Base-by-base conservation (phyloP, 306 rosid genomes). In the Arachis hypogaea region DNA sequence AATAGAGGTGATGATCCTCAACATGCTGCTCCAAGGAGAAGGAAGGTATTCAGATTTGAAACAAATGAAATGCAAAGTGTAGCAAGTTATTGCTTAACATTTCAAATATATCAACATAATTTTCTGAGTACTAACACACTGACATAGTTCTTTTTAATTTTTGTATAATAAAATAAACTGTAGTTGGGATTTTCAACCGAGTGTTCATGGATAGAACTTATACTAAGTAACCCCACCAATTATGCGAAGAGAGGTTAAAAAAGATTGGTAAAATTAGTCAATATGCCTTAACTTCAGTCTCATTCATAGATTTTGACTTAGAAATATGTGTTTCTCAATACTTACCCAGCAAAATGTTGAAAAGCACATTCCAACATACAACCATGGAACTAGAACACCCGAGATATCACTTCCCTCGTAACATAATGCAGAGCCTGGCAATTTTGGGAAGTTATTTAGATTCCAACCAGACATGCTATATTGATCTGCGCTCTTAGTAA, bases 281-380 rank as follows among this genome's bases (percentile, higher is more conserved):
- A 5, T 71, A 40, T 14, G 58, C 42, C 72, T 55, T 46, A 66
- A 46, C 59, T 10, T 65, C 65, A 11, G 47, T 41, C 63, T 58
- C 29, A 8, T 73, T 50, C 30, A 61, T 71, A 41, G 67, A 75
- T 63, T 65, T 67, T 45, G 51, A 81, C 38, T 50, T 11, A 4
- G 50, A 22, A 68, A 64, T 66, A 51, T 33, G 51, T 68, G 42
- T 52, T 60, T 72, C 41, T 51, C 66, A 64, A n/a, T 28, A 85
- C 96, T 7, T 88, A 94, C 99, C 99, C 97, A 94, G 80, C 97
- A 94, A 86, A 92, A 92, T 54, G 99, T 74, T 30, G 97, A 89
- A 83, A 94, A 92, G 82, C 97, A 94, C 99, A 94, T 94, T 75
- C 99, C 99, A 46, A 92, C 83, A 59, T 94, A 94, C 16, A 89